Evolutionary conservation across 148 eudicot genomes (phyloP).

Genomic region (Nepenthes mirabilis): DNA sequence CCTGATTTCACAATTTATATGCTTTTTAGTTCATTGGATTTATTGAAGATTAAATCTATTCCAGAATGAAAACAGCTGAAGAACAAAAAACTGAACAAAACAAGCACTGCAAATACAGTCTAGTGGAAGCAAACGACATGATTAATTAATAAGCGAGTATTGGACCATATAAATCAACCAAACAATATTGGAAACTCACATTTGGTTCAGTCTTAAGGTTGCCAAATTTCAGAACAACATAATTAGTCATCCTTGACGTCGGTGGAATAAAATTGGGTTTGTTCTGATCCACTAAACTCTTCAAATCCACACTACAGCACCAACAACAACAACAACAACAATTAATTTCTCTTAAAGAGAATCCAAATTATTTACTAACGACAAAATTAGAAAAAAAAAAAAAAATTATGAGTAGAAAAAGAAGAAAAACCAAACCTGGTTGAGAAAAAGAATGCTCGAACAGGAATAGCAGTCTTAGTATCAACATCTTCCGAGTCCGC

Average conservation of each 20-base stretch:
- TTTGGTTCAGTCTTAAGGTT: slow-evolving; percentile 34
- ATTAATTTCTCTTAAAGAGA: not conserved
- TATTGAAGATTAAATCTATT: no score
- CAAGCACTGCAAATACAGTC: no score
- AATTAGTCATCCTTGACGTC: slow-evolving; percentile 81
- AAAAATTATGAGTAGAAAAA: not conserved
- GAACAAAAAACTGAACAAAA: no score
- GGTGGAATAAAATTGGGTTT: slow-evolving; percentile 62
- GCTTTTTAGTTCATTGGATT: no score
- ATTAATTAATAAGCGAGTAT: no score
- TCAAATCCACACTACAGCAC: slow-evolving; percentile 73
- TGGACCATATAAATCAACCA: not conserved
- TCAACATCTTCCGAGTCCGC: slow-evolving; percentile 10
- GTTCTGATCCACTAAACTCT: slow-evolving; percentile 65
- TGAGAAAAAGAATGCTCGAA: slow-evolving; percentile 83
- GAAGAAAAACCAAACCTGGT: slow-evolving; percentile 43
- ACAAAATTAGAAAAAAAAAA: not conserved
- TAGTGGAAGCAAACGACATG: no score
- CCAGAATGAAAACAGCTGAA: no score
- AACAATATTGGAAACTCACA: slow-evolving; percentile 30
- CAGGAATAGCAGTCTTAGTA: slow-evolving; percentile 44
- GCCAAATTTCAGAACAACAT: slow-evolving; percentile 70
- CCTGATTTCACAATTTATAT: no score
- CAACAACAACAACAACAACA: not conserved
- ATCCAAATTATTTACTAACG: not conserved